Conservation (phyloP, 2,329 filamentous ascomycete species). For the Keithomyces neogunnii region DNA sequence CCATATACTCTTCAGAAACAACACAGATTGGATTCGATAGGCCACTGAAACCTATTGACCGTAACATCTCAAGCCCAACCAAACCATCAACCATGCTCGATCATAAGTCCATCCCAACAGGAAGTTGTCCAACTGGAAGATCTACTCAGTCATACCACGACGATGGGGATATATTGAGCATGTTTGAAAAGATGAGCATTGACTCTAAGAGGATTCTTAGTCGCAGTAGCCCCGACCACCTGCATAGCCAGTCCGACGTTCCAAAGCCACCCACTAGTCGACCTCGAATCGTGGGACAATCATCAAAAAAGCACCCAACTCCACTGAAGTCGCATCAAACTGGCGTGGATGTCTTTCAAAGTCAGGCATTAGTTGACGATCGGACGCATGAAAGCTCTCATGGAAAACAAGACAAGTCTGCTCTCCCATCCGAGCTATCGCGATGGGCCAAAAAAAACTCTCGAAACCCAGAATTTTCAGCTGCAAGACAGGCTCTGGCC, state of each 20-base stretch:
- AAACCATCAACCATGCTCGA: background rate
- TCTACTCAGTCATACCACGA: background rate
- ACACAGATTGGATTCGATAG: background rate
- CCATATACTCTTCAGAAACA: background rate
- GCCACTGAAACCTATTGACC: background rate
- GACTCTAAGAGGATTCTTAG: background rate
- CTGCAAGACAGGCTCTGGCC: slow-evolving; percentile 54
- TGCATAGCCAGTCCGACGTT: slow-evolving; percentile 4
- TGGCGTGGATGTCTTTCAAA: slow-evolving; percentile 21
- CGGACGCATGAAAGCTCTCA: background rate
- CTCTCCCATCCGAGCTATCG: slow-evolving; percentile 36
- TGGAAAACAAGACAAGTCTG: background rate
- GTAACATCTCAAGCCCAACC: background rate
- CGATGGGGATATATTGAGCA: background rate
- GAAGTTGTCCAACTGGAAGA: background rate
- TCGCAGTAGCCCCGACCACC: background rate
- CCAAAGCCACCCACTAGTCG: slow-evolving; percentile 15
- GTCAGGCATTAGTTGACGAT: background rate
- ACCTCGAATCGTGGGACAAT: slow-evolving; percentile 18
- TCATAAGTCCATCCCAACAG: background rate
- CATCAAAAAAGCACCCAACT: slow-evolving; percentile 29
- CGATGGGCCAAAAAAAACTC: slow-evolving; percentile 44
- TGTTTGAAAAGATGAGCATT: background rate
- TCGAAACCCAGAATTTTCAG: slow-evolving; percentile 52
- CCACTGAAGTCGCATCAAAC: slow-evolving; percentile 45